Base-by-base conservation (phyloP, 202 grass and related monocot species). In the Zoysia matrella region DNA sequence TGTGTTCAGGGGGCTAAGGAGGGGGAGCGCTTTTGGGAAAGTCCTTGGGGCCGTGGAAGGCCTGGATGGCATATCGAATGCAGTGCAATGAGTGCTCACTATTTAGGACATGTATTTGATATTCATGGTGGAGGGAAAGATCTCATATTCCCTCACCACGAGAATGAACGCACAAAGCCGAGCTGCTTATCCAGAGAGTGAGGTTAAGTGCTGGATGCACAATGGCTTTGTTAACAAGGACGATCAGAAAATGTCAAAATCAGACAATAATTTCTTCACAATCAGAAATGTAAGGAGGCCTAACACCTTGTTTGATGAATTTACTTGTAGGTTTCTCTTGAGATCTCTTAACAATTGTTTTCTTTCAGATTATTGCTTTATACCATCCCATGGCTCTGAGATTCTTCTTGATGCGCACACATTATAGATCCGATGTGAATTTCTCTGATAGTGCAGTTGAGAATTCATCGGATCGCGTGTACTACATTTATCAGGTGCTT, bases 241-340 rank as follows among this genome's bases (percentile, higher is more conserved):
- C 65, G 88, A 91, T 84, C 78, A 95, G 80, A 99, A 99, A 68
- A 99, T 99, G 96, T 93, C 93, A 52, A 99, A 99, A 84, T 95
- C 92, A 53, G 89, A 94, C 51, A 86, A 95, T 61, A 96, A 99
- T 54, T 99, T 99, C 80, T 99, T 94, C 87, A 96, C 96, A 0
- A 99, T 99, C 72, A 85, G 92, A 90, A 89, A 99, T 79, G 96
- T 96, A 95, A 85, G 86, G 54, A 66, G 36, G n/a, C 73, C 68
- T 22, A n/a, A 74, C 47, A 46, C 54, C 69, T 82, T 18, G 44
- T 3, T 72, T 10, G 5, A 39, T 64, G 61, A 64, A 3, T 41
- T 64, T 41, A 18, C 39, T 60, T 46, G 22, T 30, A 30, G 22
- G 22, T 30, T 30, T 30, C 22, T 30, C 22, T 30, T 30, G 22